Base-by-base conservation (phyloP, 1,284 basidiomycete genomes). In the Marasmius fiardii region DNA sequence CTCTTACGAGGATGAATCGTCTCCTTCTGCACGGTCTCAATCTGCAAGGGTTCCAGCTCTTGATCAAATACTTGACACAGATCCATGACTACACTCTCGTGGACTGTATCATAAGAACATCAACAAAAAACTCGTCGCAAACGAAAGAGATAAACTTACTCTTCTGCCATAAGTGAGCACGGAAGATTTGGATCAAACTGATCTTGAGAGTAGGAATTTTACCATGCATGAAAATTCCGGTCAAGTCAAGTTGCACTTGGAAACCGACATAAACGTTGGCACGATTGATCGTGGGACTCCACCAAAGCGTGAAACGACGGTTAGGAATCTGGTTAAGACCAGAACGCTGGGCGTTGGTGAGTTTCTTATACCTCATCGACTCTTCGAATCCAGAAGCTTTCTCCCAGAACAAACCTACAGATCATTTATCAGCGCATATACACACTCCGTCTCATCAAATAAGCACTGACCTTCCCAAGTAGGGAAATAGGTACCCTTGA, bases 231-330 rank as follows among this genome's bases (percentile, higher is more conserved):
- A 93, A 92, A 57, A 92, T 92, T 69, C 94, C 96, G 23, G 96
- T 98, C 61, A 98, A 74, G 80, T 98, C 96, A 51, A 98, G 83
- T 68, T 98, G 97, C 20, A 99, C 97, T 73, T 99, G 97, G 90
- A 99, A 99, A 84, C 96, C 97, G 68, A 98, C 95, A 68, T 98
- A 98, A 71, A 98, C 95, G 69, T 98, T 99, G 54, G 95, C 95
- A 62, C 95, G 92, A 74, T 98, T 98, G 78, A 98, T 95, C 1
- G 92, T 94, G 18, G 95, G 95, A 68, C 92, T 95, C 96, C 96
- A 99, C 97, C 97, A 99, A 5, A 99, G 81, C 2, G 95, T 99
- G 78, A 99, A 99, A n/a, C 96, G 92, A 86, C 97, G 95, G 71
- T 99, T 99, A 6, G 97, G 97, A 70, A 99, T 98, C 71, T 99